Percentiles rank a stretch among this genome's conserved stretches.
These are phyloP conservation scores for Candida neerlandica DNA, from an alignment of 1,139 yeast species.

Conservation along the genomic window DNA sequence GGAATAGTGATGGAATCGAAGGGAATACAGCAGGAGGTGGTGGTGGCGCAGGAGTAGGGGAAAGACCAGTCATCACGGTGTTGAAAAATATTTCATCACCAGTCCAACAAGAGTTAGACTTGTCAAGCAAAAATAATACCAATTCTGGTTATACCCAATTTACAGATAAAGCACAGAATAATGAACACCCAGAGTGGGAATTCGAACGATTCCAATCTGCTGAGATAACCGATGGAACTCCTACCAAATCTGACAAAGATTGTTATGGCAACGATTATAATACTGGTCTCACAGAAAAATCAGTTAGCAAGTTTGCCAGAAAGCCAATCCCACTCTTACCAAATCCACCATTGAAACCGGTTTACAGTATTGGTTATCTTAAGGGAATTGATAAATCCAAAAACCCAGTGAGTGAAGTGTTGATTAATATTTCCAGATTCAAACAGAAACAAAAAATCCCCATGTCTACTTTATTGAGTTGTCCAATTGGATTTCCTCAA, in stretches of 20 bases:
- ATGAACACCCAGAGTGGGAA: background rate
- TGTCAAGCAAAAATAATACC: background rate
- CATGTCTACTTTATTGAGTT: slow-evolving; percentile 12
- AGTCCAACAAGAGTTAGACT: background rate
- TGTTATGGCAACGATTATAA: slow-evolving; percentile 4
- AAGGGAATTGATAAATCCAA: background rate
- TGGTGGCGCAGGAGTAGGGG: slow-evolving; percentile 3
- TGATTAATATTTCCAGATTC: background rate
- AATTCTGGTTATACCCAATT: slow-evolving; percentile 11
- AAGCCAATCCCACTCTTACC: slow-evolving; percentile 5
- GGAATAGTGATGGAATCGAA: background rate
- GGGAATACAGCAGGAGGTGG: background rate
- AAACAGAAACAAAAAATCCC: slow-evolving; percentile 14
- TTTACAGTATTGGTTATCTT: slow-evolving; percentile 11
- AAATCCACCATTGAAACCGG: slow-evolving; percentile 5
- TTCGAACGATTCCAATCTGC: background rate
- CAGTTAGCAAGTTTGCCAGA: slow-evolving; percentile 18
- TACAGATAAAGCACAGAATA: slow-evolving; percentile 4
- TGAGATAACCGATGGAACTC: background rate
- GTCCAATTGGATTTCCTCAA: slow-evolving; percentile 11
- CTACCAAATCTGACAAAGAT: slow-evolving; percentile 2
- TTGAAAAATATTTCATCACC: background rate
- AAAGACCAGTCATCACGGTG: background rate
- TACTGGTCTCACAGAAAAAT: slow-evolving; percentile 17
- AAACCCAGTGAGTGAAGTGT: background rate